These are phyloP conservation scores for Fraxinus quadrangulata DNA, from an alignment of 257 asterid genomes.

Conservation along the genomic window DNA sequence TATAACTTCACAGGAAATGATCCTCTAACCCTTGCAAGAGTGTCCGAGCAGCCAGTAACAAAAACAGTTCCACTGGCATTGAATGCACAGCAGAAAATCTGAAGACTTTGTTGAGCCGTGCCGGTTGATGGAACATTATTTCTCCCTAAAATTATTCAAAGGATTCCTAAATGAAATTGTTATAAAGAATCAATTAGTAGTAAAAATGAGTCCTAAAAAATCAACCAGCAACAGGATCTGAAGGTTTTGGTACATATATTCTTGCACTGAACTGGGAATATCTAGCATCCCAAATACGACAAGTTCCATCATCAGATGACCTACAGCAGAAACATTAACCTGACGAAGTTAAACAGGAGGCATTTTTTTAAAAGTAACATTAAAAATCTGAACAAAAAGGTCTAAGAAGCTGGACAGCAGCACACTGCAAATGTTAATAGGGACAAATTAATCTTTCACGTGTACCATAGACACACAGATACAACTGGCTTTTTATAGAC, in stretches of 20 bases:
- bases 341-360: neutral
- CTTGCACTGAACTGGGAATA: slow-evolving; percentile 72
- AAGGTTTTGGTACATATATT: slow-evolving; percentile 75
- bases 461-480: neutral
- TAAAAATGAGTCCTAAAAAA: slow-evolving; percentile 15
- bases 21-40: slow-evolving; percentile 72
- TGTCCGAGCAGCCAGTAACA: slow-evolving; percentile 96
- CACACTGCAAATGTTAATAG: neutral
- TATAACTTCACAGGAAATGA: slow-evolving; percentile 11
- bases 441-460: neutral
- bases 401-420: neutral
- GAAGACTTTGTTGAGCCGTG: slow-evolving; percentile 62
- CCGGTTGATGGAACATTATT: slow-evolving; percentile 61
- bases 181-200: neutral
- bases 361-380: neutral
- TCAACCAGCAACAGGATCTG: slow-evolving; percentile 68
- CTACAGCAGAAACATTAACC: slow-evolving; percentile 37
- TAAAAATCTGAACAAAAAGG: slow-evolving; percentile 20
- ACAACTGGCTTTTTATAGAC: neutral
- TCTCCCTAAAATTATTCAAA: slow-evolving; percentile 58
- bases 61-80: slow-evolving; percentile 94
- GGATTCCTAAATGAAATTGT: slow-evolving; percentile 26
- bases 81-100: slow-evolving; percentile 89
- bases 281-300: slow-evolving; percentile 98
- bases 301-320: slow-evolving; percentile 98